Evolutionary conservation across 257 asterid genomes (phyloP), one percentile per base, ranked within the genome.

Genomic region (Solanum sejunctum): DNA sequence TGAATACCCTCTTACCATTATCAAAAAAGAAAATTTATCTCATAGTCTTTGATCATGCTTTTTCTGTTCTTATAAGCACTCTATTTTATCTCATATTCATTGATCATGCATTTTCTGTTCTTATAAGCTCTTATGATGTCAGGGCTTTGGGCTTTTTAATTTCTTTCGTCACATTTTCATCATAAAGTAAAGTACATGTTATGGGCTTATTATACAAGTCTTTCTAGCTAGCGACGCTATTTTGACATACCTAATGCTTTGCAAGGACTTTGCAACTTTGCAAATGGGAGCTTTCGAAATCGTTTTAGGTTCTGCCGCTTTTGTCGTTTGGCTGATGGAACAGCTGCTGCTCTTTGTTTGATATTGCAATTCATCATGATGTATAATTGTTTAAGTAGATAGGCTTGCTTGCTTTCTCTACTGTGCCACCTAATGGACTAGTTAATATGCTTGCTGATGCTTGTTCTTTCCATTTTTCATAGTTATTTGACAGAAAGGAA

Each of bases 401-500:
- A 51, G n/a, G 82, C 61, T 51, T 77, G 61, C 45, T 51, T 77
- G 61, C 45, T 77, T 77, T 77, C 57, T 5, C 57, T 47, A 47
- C 7, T n/a, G 82, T 82, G 7, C 63, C 66, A 28, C 15, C 57
- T 84, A 10, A 84, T 81, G 49, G 51, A 23, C 51, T 51, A 41
- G 45, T 70, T 45, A 77, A 39, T 55, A 36, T 17, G 49, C 63
- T 15, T 26, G 36, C 56, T 87, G 80, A 81, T 88, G 86, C 85
- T 78, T 58, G 28, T 70, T 43, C 72, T 63, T 49, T 85, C 78
- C 82, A 83, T 88, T 80, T 71, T 82, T 83, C 85, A 17, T 84
- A 95, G 99, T 89, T 97, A 93, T 88, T 81, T 95, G 85, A 71
- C 92, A 73, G 99, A 95, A 78, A 95, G 99, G 87, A 95, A 94